Evolutionary conservation across 345 rosid genomes (phyloP).

Genomic region (Pugionium cornutum): DNA sequence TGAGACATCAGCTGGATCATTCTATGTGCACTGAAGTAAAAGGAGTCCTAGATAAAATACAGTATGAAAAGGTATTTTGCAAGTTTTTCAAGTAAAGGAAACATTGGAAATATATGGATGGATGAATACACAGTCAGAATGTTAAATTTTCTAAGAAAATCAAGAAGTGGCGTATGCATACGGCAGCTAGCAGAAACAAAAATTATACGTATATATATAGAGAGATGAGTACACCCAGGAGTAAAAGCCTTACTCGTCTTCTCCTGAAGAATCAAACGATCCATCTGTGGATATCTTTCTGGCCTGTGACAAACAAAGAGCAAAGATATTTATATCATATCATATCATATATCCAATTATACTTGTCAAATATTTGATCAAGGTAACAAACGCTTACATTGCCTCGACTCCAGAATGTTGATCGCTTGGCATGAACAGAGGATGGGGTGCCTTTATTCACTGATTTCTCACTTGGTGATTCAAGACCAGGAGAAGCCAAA

Average conservation of each 20-base stretch:
- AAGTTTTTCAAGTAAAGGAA: constrained; percentile 1
- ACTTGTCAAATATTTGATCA: constrained; percentile 22
- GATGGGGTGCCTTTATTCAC: constrained; percentile 62
- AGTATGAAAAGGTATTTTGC: neutral
- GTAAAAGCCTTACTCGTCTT: constrained; percentile 85
- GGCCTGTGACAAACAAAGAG: constrained; percentile 52
- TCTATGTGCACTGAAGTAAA: neutral
- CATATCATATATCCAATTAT: constrained; percentile 2
- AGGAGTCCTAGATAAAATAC: constrained; percentile 1
- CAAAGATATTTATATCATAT: neutral
- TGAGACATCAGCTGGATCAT: constrained; percentile 13
- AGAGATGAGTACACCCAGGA: constrained; percentile 22
- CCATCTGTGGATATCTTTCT: constrained; percentile 85
- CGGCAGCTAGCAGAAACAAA: constrained; percentile 7
- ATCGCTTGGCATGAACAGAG: constrained; percentile 56
- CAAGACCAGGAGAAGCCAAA: constrained; percentile 55
- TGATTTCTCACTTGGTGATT: constrained; percentile 63
- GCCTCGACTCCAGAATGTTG: constrained; percentile 94
- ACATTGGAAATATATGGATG: constrained; percentile 6
- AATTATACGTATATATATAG: neutral
- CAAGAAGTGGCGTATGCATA: neutral
- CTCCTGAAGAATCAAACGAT: constrained; percentile 94
- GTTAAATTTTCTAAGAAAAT: neutral
- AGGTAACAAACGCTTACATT: constrained; percentile 55
- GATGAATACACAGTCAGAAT: too few species aligned